A percentile compares a stretch with the other conserved stretches of the same genome.
These are phyloP conservation scores for Fragilaria crotonensis DNA, from an alignment of 108 stramenopile genomes.

Conservation along the genomic window DNA sequence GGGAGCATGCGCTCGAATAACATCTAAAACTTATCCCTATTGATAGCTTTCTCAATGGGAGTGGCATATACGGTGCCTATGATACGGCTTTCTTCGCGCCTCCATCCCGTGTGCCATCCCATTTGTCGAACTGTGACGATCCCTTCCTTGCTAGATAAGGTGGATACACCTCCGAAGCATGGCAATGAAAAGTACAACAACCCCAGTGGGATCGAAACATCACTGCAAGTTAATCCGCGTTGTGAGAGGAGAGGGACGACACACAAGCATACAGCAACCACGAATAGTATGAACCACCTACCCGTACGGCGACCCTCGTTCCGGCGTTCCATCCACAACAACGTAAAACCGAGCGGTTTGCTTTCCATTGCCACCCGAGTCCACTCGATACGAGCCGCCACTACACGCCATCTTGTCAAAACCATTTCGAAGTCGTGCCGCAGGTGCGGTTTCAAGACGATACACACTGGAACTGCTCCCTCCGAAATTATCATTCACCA, in stretches of 20 bases:
- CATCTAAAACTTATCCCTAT: conserved; percentile 32
- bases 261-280: no score
- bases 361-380: conserved; percentile 13
- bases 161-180: conserved; percentile 37
- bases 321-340: conserved; percentile 37
- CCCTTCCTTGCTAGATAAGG: conserved; percentile 58
- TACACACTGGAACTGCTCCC: conserved; percentile 26
- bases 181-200: conserved; percentile 68
- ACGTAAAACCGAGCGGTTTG: conserved; percentile 52
- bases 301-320: conserved; percentile 19
- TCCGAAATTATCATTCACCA: conserved; percentile 45
- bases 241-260: no score
- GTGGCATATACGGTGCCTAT: conserved; percentile 53
- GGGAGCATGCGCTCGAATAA: no score
- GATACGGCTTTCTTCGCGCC: conserved; percentile 69
- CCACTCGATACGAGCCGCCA: conserved; percentile 57
- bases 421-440: conserved; percentile 46
- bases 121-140: conserved; percentile 61
- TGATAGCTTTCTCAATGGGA: conserved; percentile 35
- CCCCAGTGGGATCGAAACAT: conserved; percentile 56
- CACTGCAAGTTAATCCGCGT: no score
- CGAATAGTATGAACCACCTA: no score
- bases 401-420: conserved; percentile 54
- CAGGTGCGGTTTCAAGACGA: conserved; percentile 26
- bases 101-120: conserved; percentile 80